phyloP scores from a whole-genome alignment of 2,329 filamentous ascomycete genomes.

The Ceratocystis cubensis region DNA sequence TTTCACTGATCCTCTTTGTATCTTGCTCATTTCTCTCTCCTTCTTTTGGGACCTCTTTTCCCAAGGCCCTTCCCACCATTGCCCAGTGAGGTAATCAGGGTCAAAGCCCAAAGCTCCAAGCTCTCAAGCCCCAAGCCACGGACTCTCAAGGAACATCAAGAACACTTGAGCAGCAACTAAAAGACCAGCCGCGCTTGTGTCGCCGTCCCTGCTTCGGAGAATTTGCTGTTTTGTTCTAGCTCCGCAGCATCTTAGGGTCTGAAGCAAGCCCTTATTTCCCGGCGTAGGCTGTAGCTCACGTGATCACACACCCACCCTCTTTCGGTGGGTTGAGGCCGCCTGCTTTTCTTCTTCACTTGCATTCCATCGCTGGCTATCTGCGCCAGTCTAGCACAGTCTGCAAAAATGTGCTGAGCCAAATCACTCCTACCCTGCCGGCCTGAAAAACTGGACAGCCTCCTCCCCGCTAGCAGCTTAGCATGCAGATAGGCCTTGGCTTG shows the following conservation, averaged over 20 bases:
- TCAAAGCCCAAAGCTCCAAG: not conserved
- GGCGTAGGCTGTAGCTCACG: too few relatives aligned
- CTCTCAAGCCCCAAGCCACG: too few relatives aligned
- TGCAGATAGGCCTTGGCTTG: not conserved
- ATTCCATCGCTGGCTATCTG: too few relatives aligned
- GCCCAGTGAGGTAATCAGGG: not conserved
- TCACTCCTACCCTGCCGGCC: too few relatives aligned
- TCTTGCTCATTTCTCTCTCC: not conserved
- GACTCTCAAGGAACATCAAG: not conserved
- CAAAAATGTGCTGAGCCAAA: too few relatives aligned
- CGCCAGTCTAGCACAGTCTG: too few relatives aligned
- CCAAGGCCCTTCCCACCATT: not conserved
- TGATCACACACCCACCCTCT: too few relatives aligned
- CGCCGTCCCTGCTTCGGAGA: not conserved
- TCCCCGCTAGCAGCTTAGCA: not conserved
- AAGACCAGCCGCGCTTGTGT: not conserved
- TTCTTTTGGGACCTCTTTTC: too few relatives aligned
- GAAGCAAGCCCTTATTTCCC: too few relatives aligned
- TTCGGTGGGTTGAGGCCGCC: too few relatives aligned
- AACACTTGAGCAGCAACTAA: not conserved
- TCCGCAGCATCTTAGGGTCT: too few relatives aligned
- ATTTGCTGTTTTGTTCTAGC: not conserved
- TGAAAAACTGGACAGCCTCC: not conserved
- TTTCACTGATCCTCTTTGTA: not conserved
- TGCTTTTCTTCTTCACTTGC: too few relatives aligned